Conservation (phyloP, 2,329 filamentous ascomycete species). For the Fusarium nanum region DNA sequence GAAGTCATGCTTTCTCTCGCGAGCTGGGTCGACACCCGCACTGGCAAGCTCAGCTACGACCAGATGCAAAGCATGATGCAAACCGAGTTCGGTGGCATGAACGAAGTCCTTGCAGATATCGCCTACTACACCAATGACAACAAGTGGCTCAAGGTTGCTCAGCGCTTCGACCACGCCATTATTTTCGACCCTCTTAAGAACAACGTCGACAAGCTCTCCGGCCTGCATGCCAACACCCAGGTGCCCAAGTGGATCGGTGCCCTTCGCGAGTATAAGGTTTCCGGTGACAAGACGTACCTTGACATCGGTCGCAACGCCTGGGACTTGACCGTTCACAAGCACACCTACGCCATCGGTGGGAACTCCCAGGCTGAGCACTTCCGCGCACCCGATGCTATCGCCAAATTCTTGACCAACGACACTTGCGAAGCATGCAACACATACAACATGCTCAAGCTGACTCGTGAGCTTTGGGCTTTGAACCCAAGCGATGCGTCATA, state of each 20-base stretch:
- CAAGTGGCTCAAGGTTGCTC: conserved; percentile 59
- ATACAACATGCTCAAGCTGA: conserved; percentile 68
- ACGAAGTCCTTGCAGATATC: conserved; percentile 61
- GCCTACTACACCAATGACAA: conserved; percentile 59
- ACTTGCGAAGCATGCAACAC: conserved; percentile 66
- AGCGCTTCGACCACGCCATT: conserved; percentile 62
- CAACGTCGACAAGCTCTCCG: conserved; percentile 58
- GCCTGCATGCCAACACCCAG: conserved; percentile 65
- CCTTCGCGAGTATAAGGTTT: conserved; percentile 60
- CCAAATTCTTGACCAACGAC: conserved; percentile 57
- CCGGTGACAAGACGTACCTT: conserved; percentile 57
- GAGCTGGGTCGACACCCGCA: conserved; percentile 62
- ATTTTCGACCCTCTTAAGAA: conserved; percentile 60
- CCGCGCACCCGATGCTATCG: conserved; percentile 58
- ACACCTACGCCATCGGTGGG: conserved; percentile 65
- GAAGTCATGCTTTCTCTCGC: conserved; percentile 59
- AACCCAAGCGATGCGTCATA: conserved; percentile 55
- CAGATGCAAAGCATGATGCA: conserved; percentile 62
- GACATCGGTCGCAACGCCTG: conserved; percentile 64
- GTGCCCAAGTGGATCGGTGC: conserved; percentile 67
- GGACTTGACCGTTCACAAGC: conserved; percentile 58
- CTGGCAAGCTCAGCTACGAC: conserved; percentile 53
- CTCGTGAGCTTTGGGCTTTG: conserved; percentile 61
- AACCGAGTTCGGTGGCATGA: conserved; percentile 66
- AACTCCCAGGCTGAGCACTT: conserved; percentile 67